Evolutionary conservation across 148 eudicot genomes (phyloP).

Genomic region (Heliosperma pusillum): DNA sequence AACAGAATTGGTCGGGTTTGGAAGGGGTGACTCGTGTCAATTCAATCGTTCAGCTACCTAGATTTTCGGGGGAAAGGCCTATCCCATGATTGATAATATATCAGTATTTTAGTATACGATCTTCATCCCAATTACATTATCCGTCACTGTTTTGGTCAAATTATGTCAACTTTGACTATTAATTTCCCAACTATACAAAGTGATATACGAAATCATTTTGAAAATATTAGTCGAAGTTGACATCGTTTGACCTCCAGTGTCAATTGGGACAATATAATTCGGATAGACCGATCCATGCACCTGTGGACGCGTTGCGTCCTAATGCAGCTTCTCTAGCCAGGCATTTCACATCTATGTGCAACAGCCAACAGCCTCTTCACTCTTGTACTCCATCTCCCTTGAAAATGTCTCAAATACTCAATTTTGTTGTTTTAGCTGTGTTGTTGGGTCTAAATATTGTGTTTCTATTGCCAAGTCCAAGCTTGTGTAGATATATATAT

Average conservation of each 20-base stretch:
- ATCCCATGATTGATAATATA: slow-evolving; percentile 23
- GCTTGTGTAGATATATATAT: no score
- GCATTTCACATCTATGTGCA: neutral
- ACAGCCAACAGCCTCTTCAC: no score
- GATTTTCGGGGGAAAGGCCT: slow-evolving; percentile 75
- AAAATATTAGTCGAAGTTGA: neutral
- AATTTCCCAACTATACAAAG: neutral
- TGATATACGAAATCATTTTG: neutral
- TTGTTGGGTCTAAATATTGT: no score
- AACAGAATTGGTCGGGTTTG: slow-evolving; percentile 90
- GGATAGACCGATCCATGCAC: no score
- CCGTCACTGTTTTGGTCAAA: neutral
- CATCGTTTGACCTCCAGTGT: neutral
- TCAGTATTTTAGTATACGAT: no score
- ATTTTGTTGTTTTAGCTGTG: no score
- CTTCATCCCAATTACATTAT: neutral
- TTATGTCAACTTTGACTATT: neutral
- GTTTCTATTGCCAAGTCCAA: no score
- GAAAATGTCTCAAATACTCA: no score
- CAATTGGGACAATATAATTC: no score
- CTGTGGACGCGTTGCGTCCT: no score
- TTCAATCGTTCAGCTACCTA: slow-evolving; percentile 95
- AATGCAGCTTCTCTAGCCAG: neutral
- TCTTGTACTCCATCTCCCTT: no score
- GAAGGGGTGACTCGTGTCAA: slow-evolving; percentile 97